Base-by-base conservation (phyloP, 2,329 filamentous ascomycete species). In the Hypoxylon sp. region DNA sequence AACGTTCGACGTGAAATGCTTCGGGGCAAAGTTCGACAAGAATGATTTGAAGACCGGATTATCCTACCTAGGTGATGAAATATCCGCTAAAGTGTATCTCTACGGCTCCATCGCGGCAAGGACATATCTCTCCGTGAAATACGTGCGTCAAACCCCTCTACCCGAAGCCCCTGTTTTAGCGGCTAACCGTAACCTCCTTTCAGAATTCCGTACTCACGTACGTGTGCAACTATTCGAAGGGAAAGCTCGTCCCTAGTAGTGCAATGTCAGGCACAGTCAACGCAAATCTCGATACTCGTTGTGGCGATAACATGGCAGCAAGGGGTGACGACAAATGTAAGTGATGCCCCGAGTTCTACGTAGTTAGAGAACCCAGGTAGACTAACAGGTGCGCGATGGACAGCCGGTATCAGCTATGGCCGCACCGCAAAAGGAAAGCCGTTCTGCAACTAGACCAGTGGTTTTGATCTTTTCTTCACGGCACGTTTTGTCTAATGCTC, bases 301-400 rank as follows among this genome's bases (percentile, higher is more conserved):
- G 50, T n/a, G 8, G 44, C 2, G 50, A 42, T 36, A 53, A 53
- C 8, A 42, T 56, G 1, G 53, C 53, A 5, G 53, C 53, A 4
- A 48, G 53, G 20, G 53, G 53, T 8, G 53, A 56, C 28, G 48
- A 56, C n/a, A 24, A 18, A 56, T 46, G 42, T 56, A 56, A 48
- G 53, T 8, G 5, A 14, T 8, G 4, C 11, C 28, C 11, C 9
- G 4, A 22, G 14, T 30, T 14, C 8, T 6, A 7, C 14, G 2
- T 12, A 18, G 16, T 11, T 40, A 11, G 2, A 40, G n/a, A 16
- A 36, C n/a, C n/a, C n/a, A n/a, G n/a, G 2, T 3, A 28, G 2
- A 1, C 49, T 52, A 52, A 52, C 28, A 6, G 0, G 22, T 28
- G 1, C 32, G 3, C 2, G 12, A 26, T 9, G 4, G 30, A 48